Conservation (phyloP, 139 green algal genomes). For the Eudorina sp. region DNA sequence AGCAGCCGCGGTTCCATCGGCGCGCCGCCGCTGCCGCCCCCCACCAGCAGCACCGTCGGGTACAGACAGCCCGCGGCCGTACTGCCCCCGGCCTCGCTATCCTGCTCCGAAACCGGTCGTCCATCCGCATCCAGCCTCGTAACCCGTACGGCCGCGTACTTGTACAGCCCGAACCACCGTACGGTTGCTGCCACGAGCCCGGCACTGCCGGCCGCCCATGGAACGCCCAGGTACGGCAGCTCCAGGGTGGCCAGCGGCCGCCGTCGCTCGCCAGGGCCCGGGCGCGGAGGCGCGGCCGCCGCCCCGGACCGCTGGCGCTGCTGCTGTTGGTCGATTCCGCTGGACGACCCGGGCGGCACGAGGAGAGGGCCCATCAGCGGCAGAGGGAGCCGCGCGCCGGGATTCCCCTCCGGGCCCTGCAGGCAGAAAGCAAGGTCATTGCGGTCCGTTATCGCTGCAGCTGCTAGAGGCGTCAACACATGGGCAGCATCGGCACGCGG, state of each 20-base stretch:
- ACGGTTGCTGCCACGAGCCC: background rate
- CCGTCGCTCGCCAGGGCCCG: too few species aligned
- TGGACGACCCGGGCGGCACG: too few species aligned
- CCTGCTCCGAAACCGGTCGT: background rate
- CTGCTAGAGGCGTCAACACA: too few species aligned
- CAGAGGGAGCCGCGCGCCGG: too few species aligned
- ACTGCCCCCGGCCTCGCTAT: background rate
- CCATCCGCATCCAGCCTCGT: background rate
- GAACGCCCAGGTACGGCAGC: background rate
- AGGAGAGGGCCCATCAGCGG: too few species aligned
- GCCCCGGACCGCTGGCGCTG: too few species aligned
- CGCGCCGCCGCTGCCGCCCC: background rate
- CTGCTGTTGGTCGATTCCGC: too few species aligned
- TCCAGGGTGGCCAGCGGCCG: background rate
- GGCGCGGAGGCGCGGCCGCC: too few species aligned
- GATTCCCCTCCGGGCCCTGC: too few species aligned
- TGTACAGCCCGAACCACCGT: constrained; percentile 1
- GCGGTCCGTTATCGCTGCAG: too few species aligned
- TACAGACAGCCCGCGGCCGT: background rate
- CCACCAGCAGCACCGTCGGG: constrained; percentile 15
- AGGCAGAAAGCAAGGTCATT: too few species aligned
- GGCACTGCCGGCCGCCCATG: background rate
- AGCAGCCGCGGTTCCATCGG: background rate
- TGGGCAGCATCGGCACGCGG: too few species aligned
- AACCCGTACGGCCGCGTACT: constrained; percentile 23